Conservation (phyloP, 306 rosid species). For the Trifolium pratense region DNA sequence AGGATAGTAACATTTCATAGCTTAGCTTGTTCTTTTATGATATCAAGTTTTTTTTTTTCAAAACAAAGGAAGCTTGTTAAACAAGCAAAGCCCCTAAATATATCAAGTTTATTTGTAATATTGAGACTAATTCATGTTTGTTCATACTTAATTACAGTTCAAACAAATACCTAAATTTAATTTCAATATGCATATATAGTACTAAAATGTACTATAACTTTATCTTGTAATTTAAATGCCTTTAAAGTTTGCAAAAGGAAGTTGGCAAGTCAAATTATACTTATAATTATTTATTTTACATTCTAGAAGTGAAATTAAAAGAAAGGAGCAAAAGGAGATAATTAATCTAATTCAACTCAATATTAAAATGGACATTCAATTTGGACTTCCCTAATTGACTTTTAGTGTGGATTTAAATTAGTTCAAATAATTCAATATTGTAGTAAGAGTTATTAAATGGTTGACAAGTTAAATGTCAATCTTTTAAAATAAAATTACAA, state of each 20-base stretch:
- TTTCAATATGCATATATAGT: constrained; percentile 11
- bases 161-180: constrained; percentile 7
- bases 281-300: background rate
- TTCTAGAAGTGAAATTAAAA: constrained; percentile 22
- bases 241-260: constrained; percentile 9
- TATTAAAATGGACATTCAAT: constrained; percentile 31
- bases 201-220: constrained; percentile 1
- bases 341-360: constrained; percentile 25
- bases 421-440: constrained; percentile 33
- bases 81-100: too few species aligned
- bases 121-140: constrained; percentile 1
- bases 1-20: background rate
- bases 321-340: constrained; percentile 3
- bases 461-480: constrained; percentile 49
- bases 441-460: background rate
- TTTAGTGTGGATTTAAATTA: background rate
- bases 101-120: background rate
- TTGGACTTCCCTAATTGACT: constrained; percentile 30
- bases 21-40: background rate
- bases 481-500: background rate
- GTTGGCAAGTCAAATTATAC: constrained; percentile 1
- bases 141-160: constrained; percentile 6
- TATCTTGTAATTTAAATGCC: constrained; percentile 4
- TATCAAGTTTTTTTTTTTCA: too few species aligned
- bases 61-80: too few species aligned